A percentile compares a stretch with the other conserved stretches of the same genome.
These are phyloP conservation scores for Peronospora farinosa DNA, from an alignment of 352 stramenopile genomes.

Conservation along the genomic window DNA sequence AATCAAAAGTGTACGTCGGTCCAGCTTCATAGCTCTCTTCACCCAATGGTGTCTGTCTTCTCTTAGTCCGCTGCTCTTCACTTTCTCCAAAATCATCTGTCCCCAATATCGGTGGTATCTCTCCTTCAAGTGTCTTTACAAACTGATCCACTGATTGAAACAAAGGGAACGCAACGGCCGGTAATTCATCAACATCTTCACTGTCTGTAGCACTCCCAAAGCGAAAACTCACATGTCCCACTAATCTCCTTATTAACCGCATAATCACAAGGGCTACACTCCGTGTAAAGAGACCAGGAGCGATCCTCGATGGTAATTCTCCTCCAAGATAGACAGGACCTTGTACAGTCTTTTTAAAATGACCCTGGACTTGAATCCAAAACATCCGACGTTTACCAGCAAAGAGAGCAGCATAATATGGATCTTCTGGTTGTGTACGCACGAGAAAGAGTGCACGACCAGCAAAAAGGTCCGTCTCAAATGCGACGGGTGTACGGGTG, in stretches of 20 bases:
- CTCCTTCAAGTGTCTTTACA: constrained; percentile 47
- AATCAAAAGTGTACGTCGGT: constrained; percentile 84
- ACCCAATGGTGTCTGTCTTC: constrained; percentile 48
- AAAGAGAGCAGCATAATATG: constrained; percentile 54
- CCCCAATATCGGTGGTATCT: constrained; percentile 49
- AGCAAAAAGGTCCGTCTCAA: constrained; percentile 85
- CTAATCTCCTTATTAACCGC: constrained; percentile 61
- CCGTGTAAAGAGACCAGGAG: constrained; percentile 65
- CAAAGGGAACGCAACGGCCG: constrained; percentile 65
- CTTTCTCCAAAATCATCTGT: constrained; percentile 58
- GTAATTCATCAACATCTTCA: constrained; percentile 31
- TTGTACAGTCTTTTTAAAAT: constrained; percentile 57
- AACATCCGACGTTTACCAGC: constrained; percentile 63
- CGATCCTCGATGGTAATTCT: constrained; percentile 57
- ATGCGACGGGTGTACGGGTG: constrained; percentile 45
- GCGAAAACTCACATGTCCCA: constrained; percentile 61
- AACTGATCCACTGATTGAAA: constrained; percentile 83
- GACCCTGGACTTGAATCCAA: constrained; percentile 84
- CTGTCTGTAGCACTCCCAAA: constrained; percentile 42
- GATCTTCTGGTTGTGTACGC: constrained; percentile 54
- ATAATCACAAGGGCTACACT: constrained; percentile 76
- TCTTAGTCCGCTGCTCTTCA: constrained; percentile 31
- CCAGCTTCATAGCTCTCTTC: constrained; percentile 45
- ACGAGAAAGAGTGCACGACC: constrained; percentile 80
- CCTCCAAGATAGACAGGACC: constrained; percentile 68